Conservation (phyloP, 148 eudicot species). For the Camellia japonica region DNA sequence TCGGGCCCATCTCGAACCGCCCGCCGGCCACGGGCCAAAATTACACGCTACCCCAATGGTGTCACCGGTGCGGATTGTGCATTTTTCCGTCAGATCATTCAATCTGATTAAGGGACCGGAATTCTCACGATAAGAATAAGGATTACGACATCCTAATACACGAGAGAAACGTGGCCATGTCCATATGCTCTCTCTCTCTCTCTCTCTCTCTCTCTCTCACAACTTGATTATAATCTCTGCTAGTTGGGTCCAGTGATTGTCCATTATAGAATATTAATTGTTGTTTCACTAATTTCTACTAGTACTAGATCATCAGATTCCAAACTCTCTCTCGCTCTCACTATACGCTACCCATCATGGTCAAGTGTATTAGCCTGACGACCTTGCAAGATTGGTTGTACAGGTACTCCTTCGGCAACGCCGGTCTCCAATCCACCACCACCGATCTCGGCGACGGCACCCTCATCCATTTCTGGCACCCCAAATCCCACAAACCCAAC, state of each 20-base stretch:
- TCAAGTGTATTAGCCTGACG: constrained; percentile 44
- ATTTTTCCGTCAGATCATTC: too few relatives aligned
- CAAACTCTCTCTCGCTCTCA: not conserved
- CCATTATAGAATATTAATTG: not conserved
- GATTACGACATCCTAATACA: too few relatives aligned
- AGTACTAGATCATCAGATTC: not conserved
- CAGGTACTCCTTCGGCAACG: constrained; percentile 33
- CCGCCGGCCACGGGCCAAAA: too few relatives aligned
- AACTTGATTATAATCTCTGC: not conserved
- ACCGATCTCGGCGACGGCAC: constrained; percentile 43
- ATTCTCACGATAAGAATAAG: too few relatives aligned
- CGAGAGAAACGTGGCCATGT: too few relatives aligned
- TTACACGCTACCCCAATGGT: too few relatives aligned
- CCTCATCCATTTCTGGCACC: constrained; percentile 57
- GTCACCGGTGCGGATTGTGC: too few relatives aligned
- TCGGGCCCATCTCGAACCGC: too few relatives aligned
- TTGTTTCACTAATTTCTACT: not conserved
- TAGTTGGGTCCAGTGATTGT: too few relatives aligned
- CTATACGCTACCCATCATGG: constrained; percentile 20
- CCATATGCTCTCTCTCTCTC: not conserved
- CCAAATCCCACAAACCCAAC: constrained; percentile 23
- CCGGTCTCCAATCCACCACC: constrained; percentile 37
- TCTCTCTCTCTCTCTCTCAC: not conserved
- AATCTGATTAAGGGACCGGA: too few relatives aligned
- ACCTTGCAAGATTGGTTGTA: constrained; percentile 30